Conservation (phyloP, 169 alveolate genomes). For the Eimeria tenella region DNA sequence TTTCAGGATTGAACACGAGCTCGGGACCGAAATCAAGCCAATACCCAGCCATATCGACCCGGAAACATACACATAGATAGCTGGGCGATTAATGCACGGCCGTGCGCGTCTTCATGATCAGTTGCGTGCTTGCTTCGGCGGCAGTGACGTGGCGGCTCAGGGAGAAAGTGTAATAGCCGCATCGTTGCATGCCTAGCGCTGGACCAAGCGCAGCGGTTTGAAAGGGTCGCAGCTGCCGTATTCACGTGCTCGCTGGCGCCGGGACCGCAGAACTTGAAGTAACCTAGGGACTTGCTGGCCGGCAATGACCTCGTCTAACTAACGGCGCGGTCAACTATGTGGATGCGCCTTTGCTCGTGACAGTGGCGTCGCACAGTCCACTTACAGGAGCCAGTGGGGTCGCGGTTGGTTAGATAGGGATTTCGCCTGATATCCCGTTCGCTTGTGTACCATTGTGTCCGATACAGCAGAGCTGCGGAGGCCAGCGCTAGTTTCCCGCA, state of each 20-base stretch:
- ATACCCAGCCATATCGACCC: constrained; percentile 96
- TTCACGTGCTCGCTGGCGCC: neutral
- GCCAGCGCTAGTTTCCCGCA: no score
- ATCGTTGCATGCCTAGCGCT: no score
- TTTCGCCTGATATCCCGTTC: no score
- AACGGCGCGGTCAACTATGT: neutral
- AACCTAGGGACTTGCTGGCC: neutral
- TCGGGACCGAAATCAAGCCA: constrained; percentile 98
- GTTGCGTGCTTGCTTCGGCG: neutral
- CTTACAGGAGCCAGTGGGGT: no score
- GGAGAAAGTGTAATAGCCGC: neutral
- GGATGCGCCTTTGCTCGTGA: neutral
- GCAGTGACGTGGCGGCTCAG: constrained; percentile 1
- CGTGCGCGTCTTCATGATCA: neutral
- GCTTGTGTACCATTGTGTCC: no score
- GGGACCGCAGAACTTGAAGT: constrained; percentile 24
- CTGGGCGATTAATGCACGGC: neutral
- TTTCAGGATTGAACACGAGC: constrained; percentile 96
- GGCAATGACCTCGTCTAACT: constrained; percentile 2
- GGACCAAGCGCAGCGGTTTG: constrained; percentile 29
- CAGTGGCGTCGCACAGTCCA: neutral
- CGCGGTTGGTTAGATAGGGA: no score
- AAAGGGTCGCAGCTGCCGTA: neutral
- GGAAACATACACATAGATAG: constrained; percentile 90
- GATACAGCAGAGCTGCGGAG: no score